Conservation (phyloP, 768 basidiomycete species). For the Boletus barrowsii region DNA sequence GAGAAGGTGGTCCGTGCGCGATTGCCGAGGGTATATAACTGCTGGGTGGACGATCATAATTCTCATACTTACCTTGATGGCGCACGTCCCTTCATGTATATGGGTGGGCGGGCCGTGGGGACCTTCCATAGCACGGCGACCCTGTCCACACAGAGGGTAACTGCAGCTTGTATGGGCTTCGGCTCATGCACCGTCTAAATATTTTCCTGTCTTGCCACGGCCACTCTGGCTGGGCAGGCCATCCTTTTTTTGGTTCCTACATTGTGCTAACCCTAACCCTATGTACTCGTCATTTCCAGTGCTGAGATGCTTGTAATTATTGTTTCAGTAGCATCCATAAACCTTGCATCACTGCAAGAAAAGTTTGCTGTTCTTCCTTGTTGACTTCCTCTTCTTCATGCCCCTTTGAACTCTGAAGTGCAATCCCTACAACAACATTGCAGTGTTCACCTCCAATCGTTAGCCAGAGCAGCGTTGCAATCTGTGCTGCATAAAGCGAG, state of each 20-base stretch:
- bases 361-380: conserved; percentile 43
- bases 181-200: conserved; percentile 78
- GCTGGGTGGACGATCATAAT: accelerated
- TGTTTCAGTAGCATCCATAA: conserved; percentile 36
- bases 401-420: conserved; percentile 45
- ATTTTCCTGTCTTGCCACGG: conserved; percentile 70
- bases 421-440: conserved; percentile 73
- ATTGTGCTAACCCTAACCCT: conserved; percentile 27
- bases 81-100: conserved; percentile 48
- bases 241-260: conserved; percentile 19
- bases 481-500: conserved; percentile 80
- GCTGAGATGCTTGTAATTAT: no score
- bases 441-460: conserved; percentile 45
- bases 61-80: conserved; percentile 45
- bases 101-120: conserved; percentile 52
- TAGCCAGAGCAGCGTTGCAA: conserved; percentile 81
- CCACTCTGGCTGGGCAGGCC: conserved; percentile 51
- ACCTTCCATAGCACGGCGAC: conserved; percentile 69
- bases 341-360: conserved; percentile 50
- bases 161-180: conserved; percentile 52
- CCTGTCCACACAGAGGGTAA: conserved; percentile 55
- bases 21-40: conserved; percentile 10
- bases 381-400: conserved; percentile 25
- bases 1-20: conserved; percentile 27
- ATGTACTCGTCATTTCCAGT: no score